A percentile compares a stretch with the other conserved stretches of the same genome.
Evolutionary conservation across 176 grass and related monocot genomes (phyloP).

Genomic region (Carex parvula): DNA sequence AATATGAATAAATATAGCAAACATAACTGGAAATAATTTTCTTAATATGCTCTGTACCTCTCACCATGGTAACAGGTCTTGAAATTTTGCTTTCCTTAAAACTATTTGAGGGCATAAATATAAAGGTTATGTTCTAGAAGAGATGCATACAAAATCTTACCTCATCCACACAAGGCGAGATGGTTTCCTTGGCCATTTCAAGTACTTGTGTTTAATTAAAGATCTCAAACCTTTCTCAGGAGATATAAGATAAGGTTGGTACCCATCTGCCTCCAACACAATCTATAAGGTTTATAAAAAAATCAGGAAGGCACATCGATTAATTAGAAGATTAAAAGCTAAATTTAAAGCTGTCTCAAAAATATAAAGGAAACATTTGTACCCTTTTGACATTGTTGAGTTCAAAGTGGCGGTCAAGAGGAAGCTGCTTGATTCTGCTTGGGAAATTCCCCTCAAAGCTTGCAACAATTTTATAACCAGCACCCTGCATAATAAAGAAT

Average conservation of each 20-base stretch:
- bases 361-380: constrained; percentile 23
- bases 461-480: constrained; percentile 92
- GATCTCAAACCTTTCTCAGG: constrained; percentile 94
- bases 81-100: neutral
- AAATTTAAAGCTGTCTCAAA: neutral
- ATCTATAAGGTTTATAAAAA: constrained; percentile 47
- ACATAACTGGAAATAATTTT: neutral
- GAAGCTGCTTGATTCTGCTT: constrained; percentile 86
- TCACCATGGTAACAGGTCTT: neutral
- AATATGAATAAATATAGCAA: constrained; percentile 21
- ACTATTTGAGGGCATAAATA: neutral
- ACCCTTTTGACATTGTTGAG: constrained; percentile 93
- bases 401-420: constrained; percentile 83
- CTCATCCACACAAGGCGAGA: constrained; percentile 93
- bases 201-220: constrained; percentile 91
- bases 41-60: neutral
- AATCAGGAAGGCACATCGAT: constrained; percentile 12
- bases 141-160: constrained; percentile 30
- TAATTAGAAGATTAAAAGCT: neutral
- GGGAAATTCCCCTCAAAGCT: constrained; percentile 95
- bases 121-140: neutral
- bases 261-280: constrained; percentile 93
- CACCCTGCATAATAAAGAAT: constrained; percentile 41
- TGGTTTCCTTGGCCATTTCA: constrained; percentile 88
- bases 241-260: constrained; percentile 94